Conservation (phyloP, 2,329 filamentous ascomycete genomes). For the Colletotrichum sp. region DNA sequence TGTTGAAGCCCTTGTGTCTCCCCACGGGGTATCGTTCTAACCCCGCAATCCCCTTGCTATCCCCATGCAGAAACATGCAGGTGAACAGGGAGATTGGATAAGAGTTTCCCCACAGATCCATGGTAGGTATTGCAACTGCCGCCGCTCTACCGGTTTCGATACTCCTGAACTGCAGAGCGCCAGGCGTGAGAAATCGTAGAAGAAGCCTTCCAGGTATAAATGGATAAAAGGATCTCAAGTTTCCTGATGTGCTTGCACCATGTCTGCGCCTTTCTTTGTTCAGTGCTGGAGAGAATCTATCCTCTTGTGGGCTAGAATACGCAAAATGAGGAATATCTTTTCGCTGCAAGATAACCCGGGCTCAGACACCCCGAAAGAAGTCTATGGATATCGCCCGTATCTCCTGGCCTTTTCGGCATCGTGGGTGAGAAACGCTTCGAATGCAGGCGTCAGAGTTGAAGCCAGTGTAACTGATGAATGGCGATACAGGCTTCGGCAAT, state of each 20-base stretch:
- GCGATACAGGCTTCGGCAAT: not conserved
- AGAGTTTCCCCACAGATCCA: not conserved
- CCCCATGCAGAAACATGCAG: not conserved
- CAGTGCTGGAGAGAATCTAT: rapidly evolving
- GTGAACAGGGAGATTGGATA: not conserved
- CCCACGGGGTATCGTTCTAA: not conserved
- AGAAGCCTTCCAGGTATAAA: not conserved
- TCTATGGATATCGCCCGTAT: not conserved
- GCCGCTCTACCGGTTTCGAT: not conserved
- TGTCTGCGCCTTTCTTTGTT: rapidly evolving
- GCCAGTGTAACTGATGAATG: not conserved
- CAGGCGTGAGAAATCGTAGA: rapidly evolving
- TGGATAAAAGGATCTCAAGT: rapidly evolving
- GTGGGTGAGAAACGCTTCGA: not conserved
- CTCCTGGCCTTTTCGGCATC: not conserved
- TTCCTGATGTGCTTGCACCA: rapidly evolving
- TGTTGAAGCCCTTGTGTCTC: not conserved
- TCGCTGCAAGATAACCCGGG: not conserved
- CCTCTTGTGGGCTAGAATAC: not conserved
- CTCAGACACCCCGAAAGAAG: not conserved
- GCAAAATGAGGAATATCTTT: not conserved
- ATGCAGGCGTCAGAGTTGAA: rapidly evolving
- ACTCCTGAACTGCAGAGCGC: not conserved
- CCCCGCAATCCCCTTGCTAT: not conserved
- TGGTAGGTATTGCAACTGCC: not conserved